A percentile compares a stretch with the other conserved stretches of the same genome.
These are phyloP conservation scores for Aaosphaeria pasadenensis DNA, from an alignment of 2,329 filamentous ascomycete genomes.

Conservation along the genomic window DNA sequence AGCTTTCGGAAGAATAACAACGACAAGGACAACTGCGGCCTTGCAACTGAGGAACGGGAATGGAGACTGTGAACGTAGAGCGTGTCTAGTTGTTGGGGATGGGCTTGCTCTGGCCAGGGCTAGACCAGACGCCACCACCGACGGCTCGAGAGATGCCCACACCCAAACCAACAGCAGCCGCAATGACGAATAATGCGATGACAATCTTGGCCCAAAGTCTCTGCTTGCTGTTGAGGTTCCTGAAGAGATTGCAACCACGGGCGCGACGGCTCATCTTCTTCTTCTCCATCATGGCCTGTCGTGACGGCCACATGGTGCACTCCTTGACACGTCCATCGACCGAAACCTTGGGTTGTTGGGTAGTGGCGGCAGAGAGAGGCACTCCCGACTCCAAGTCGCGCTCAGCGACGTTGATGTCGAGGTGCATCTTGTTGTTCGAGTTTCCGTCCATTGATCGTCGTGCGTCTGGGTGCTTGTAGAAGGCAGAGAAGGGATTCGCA, in stretches of 20 bases:
- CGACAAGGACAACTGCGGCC: too few species aligned
- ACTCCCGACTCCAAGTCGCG: slow-evolving; percentile 39
- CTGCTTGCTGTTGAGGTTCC: slow-evolving; percentile 42
- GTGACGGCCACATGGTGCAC: slow-evolving; percentile 52
- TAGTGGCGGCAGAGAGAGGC: slow-evolving; percentile 38
- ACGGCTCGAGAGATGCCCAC: slow-evolving; percentile 50
- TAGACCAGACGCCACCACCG: slow-evolving; percentile 46
- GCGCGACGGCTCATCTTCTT: slow-evolving; percentile 37
- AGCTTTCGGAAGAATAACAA: too few species aligned
- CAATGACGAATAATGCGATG: slow-evolving; percentile 45
- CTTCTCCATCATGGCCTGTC: slow-evolving; percentile 45
- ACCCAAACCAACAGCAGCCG: slow-evolving; percentile 46
- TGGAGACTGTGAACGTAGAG: neutral
- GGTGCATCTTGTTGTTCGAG: slow-evolving; percentile 27
- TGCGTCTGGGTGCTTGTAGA: slow-evolving; percentile 47
- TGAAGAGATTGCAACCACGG: slow-evolving; percentile 41
- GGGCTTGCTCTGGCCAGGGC: slow-evolving; percentile 35
- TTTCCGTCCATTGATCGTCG: slow-evolving; percentile 39
- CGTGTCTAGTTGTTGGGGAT: slow-evolving; percentile 15
- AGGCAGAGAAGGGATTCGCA: slow-evolving; percentile 44
- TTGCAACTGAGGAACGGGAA: neutral
- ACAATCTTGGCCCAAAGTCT: slow-evolving; percentile 44
- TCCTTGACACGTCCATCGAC: slow-evolving; percentile 46
- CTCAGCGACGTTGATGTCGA: slow-evolving; percentile 28
- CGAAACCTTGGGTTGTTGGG: slow-evolving; percentile 36